phyloP scores from a whole-genome alignment of 1,284 basidiomycete species.

The Clitocybe nebularis region DNA sequence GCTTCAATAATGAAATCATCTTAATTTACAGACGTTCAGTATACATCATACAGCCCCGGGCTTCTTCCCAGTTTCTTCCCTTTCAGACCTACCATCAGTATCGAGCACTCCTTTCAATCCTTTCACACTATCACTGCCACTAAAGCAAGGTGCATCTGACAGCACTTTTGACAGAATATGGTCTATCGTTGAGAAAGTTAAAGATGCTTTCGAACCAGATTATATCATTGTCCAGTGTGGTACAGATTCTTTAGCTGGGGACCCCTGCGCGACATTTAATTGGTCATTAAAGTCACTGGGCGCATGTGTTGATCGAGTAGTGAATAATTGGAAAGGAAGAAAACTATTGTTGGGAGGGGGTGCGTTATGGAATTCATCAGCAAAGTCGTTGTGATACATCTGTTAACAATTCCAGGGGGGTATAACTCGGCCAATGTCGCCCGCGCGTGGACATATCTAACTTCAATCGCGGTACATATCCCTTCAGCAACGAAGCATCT shows the following conservation, averaged over 20 bases:
- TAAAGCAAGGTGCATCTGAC: conserved; percentile 62
- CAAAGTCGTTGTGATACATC: conserved; percentile 4
- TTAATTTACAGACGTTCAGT: conserved; percentile 60
- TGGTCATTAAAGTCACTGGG: conserved; percentile 68
- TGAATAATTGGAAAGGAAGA: conserved; percentile 56
- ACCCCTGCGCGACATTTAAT: conserved; percentile 78
- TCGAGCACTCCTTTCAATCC: conserved; percentile 49
- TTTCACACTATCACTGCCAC: conserved; percentile 74
- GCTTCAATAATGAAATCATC: neutral
- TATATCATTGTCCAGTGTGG: conserved; percentile 85
- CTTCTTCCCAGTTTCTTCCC: conserved; percentile 74
- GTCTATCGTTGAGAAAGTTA: conserved; percentile 58
- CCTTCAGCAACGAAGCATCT: conserved; percentile 4
- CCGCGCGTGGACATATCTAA: conserved; percentile 81
- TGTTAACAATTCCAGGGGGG: conserved; percentile 56
- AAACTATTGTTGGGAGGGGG: conserved; percentile 67
- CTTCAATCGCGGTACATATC: conserved; percentile 62
- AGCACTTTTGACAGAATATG: conserved; percentile 63
- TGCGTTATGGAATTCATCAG: no score
- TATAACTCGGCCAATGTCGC: conserved; percentile 82
- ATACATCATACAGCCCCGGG: conserved; percentile 79
- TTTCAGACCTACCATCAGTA: conserved; percentile 46
- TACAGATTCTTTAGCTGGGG: conserved; percentile 80
- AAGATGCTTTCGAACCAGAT: conserved; percentile 67
- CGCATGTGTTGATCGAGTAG: conserved; percentile 59